A percentile compares a stretch with the other conserved stretches of the same genome.
Evolutionary conservation across 768 basidiomycete genomes (phyloP).

Genomic region (Boletus edulis): DNA sequence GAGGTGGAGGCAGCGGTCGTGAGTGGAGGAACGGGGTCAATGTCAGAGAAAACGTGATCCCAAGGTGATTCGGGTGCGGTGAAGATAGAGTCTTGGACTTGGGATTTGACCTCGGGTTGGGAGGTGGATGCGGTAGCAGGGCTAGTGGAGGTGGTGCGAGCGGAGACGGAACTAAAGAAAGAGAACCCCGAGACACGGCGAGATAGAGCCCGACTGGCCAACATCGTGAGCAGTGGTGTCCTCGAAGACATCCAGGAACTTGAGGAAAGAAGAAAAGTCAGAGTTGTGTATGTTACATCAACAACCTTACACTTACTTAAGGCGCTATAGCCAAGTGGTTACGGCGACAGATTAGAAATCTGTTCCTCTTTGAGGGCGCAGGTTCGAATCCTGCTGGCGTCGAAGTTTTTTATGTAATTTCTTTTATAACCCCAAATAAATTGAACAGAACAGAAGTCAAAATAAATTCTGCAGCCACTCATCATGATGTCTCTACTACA

Average conservation of each 20-base stretch:
- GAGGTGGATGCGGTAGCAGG: constrained; percentile 1
- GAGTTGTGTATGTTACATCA: neutral
- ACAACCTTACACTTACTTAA: neutral
- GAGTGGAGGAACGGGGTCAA: constrained; percentile 31
- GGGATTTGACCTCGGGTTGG: neutral
- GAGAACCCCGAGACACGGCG: neutral
- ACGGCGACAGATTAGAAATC: constrained; percentile 74
- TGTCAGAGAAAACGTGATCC: constrained; percentile 53
- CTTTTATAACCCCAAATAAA: too few relatives aligned
- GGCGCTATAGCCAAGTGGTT: constrained; percentile 82
- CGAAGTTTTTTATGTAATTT: constrained; percentile 11
- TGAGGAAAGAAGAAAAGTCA: too few relatives aligned
- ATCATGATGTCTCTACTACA: too few relatives aligned
- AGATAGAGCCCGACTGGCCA: constrained; percentile 14
- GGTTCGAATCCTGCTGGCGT: constrained; percentile 44
- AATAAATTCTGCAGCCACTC: too few relatives aligned
- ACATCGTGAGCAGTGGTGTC: constrained; percentile 10
- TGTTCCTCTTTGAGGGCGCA: constrained; percentile 41
- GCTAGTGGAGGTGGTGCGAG: neutral
- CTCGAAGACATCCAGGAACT: too few relatives aligned
- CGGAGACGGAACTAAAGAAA: neutral
- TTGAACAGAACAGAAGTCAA: too few relatives aligned
- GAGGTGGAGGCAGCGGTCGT: neutral
- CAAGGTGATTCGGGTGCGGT: constrained; percentile 39
- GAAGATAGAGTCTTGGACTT: constrained; percentile 33